phyloP scores from a whole-genome alignment of 179 eudicot genomes.

The Beta corolliflora region DNA sequence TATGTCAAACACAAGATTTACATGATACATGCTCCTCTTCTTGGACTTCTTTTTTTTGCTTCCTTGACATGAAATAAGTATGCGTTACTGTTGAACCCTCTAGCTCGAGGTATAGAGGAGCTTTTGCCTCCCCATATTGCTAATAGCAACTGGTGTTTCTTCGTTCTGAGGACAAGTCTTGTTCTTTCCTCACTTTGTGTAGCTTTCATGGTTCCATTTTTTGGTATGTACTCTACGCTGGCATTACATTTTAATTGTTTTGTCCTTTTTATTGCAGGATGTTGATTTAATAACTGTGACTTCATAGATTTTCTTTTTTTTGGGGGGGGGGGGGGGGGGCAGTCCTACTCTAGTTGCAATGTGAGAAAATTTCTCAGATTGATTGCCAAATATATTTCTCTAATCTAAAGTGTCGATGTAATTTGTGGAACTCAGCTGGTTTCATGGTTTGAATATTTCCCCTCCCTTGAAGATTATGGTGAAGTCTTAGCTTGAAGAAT shows the following conservation, averaged over 20 bases:
- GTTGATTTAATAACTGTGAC: too few relatives aligned
- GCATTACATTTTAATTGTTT: not conserved
- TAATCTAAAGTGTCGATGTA: too few relatives aligned
- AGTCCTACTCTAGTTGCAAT: too few relatives aligned
- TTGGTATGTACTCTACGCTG: constrained; percentile 49
- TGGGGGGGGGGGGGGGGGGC: too few relatives aligned
- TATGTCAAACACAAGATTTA: not conserved
- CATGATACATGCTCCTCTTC: not conserved
- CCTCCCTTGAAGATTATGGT: too few relatives aligned
- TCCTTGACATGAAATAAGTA: constrained; percentile 60
- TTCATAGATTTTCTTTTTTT: too few relatives aligned
- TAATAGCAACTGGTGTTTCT: constrained; percentile 51
- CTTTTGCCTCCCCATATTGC: constrained; percentile 54
- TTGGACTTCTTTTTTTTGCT: constrained; percentile 14
- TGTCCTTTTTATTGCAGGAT: not conserved
- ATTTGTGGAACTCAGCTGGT: too few relatives aligned
- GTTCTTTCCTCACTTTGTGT: constrained; percentile 66
- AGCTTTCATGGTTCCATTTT: constrained; percentile 81
- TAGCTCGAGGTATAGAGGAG: constrained; percentile 91
- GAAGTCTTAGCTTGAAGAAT: not conserved
- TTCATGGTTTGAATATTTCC: too few relatives aligned
- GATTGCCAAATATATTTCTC: too few relatives aligned
- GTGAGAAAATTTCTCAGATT: too few relatives aligned
- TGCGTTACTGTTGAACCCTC: constrained; percentile 79
- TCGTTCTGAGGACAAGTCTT: constrained; percentile 62